phyloP scores from a whole-genome alignment of 352 stramenopile genomes.

The Phytophthora brassicae region DNA sequence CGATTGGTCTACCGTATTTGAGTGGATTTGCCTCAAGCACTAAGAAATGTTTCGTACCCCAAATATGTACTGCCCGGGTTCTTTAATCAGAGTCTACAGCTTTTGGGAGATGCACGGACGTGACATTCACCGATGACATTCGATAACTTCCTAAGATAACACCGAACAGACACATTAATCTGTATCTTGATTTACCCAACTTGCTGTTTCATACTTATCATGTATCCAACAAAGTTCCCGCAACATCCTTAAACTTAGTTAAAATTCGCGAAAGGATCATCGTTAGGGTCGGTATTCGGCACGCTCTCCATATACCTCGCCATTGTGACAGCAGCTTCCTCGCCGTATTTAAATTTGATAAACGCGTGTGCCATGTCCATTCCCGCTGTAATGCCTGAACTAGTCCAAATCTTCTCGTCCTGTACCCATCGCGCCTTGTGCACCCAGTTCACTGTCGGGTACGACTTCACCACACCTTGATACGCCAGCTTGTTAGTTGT shows the following conservation, averaged over 20 bases:
- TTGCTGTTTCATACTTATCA: no score
- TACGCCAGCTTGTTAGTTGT: slow-evolving; percentile 74
- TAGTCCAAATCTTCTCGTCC: slow-evolving; percentile 59
- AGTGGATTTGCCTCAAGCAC: no score
- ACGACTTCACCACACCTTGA: slow-evolving; percentile 28
- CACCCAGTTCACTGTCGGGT: slow-evolving; percentile 51
- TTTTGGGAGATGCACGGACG: no score
- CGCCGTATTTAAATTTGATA: slow-evolving; percentile 31
- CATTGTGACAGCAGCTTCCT: slow-evolving; percentile 32
- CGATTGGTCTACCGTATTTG: no score
- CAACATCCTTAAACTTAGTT: neutral
- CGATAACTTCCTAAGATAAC: no score
- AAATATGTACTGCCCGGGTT: no score
- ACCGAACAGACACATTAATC: no score
- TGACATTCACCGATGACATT: no score
- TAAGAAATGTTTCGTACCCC: no score
- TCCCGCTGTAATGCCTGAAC: slow-evolving; percentile 58
- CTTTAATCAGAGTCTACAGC: no score
- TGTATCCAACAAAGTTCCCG: neutral
- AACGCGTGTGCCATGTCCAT: slow-evolving; percentile 69
- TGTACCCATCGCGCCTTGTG: slow-evolving; percentile 61
- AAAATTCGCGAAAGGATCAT: slow-evolving; percentile 55
- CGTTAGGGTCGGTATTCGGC: slow-evolving; percentile 34
- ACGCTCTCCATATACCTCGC: slow-evolving; percentile 44
- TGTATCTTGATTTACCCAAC: no score